Percentiles rank a stretch among this genome's conserved stretches.
These are phyloP conservation scores for Coprinopsis cinerea DNA, from an alignment of 768 basidiomycete species.

Conservation along the genomic window DNA sequence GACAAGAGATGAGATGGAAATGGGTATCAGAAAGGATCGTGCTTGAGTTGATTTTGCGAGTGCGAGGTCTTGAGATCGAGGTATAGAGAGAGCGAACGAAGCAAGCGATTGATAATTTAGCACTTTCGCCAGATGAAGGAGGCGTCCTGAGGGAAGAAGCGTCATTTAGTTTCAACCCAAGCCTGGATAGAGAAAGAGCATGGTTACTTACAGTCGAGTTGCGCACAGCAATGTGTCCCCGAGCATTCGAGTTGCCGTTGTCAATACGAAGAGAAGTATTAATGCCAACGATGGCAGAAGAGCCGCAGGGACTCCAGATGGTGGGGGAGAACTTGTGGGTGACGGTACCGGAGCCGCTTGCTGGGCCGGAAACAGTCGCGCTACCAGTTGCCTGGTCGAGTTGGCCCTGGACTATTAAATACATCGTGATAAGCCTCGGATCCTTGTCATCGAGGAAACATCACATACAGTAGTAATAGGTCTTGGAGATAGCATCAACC, in stretches of 20 bases:
- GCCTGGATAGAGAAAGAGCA: not conserved
- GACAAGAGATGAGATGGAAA: no score
- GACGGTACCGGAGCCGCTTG: conserved; percentile 10
- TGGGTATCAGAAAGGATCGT: no score
- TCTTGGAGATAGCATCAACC: conserved; percentile 15
- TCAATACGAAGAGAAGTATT: conserved; percentile 17
- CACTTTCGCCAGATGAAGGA: conserved; percentile 13
- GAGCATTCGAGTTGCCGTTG: conserved; percentile 14
- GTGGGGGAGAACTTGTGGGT: conserved; percentile 10
- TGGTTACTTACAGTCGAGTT: conserved; percentile 14
- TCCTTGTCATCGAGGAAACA: not conserved
- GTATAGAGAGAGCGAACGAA: no score
- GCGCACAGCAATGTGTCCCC: conserved; percentile 14
- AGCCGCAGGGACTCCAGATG: conserved; percentile 20
- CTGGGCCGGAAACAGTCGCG: conserved; percentile 12
- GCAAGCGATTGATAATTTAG: no score
- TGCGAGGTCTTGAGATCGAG: no score
- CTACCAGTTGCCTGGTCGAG: conserved; percentile 9
- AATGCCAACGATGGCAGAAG: conserved; percentile 14
- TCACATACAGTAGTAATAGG: conserved; percentile 16
- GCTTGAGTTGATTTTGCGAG: no score
- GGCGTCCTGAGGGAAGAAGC: conserved; percentile 6
- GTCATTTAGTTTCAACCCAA: not conserved
- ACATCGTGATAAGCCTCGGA: not conserved
- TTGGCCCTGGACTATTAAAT: conserved; percentile 16